Conservation (phyloP, 306 rosid species). For the Quercus rubra region DNA sequence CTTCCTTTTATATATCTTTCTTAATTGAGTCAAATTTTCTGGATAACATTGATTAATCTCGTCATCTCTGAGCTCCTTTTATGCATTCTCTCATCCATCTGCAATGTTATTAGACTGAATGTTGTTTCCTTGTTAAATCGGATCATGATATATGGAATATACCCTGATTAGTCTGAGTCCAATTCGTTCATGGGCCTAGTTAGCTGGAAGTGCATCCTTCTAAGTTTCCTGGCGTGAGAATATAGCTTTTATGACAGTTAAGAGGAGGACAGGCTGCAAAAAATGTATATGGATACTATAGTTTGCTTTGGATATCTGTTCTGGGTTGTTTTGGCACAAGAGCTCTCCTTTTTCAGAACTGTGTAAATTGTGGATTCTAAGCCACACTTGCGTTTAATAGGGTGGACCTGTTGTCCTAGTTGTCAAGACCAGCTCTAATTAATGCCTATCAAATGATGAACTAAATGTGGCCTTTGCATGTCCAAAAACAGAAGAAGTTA, state of each 20-base stretch:
- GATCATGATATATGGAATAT: too few relatives aligned
- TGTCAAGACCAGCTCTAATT: neutral
- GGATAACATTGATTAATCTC: neutral
- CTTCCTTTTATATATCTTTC: too few relatives aligned
- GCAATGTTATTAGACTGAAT: neutral
- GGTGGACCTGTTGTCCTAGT: neutral
- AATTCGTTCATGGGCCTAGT: too few relatives aligned
- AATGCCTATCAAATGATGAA: neutral
- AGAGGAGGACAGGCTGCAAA: neutral
- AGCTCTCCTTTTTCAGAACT: neutral
- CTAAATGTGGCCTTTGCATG: neutral
- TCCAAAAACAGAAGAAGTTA: neutral
- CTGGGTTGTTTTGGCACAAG: neutral
- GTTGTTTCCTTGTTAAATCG: too few relatives aligned
- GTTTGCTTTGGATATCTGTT: neutral
- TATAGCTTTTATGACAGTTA: neutral
- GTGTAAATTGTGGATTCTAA: neutral
- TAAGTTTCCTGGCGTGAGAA: neutral
- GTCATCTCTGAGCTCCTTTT: neutral
- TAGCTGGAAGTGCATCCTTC: neutral
- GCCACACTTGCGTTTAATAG: neutral
- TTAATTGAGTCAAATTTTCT: neutral
- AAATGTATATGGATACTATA: neutral
- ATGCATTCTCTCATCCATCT: neutral
- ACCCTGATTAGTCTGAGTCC: too few relatives aligned